Conservation (phyloP, 2,329 filamentous ascomycete genomes). For the Volutella citrinella region DNA sequence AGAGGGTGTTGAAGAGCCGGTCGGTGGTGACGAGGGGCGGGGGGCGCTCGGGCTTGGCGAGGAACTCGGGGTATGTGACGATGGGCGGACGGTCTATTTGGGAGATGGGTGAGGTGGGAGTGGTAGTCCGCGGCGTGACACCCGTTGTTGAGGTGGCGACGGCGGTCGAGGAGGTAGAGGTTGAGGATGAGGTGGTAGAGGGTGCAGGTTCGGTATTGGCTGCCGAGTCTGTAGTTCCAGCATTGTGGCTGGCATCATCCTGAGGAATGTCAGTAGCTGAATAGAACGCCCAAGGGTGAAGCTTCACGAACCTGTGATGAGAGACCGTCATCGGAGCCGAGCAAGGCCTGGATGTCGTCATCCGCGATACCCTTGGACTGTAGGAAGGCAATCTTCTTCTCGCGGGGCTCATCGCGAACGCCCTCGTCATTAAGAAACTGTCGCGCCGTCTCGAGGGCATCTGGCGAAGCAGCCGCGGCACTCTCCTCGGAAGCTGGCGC, state of each 20-base stretch:
- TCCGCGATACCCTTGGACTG: conserved; percentile 69
- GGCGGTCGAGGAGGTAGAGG: too few relatives aligned
- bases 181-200: conserved; percentile 8
- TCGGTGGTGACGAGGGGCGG: conserved; percentile 61
- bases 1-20: conserved; percentile 57
- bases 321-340: conserved; percentile 36
- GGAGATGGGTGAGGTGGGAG: conserved; percentile 16
- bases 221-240: too few relatives aligned
- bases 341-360: conserved; percentile 65
- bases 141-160: too few relatives aligned
- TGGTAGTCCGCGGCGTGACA: conserved; percentile 24
- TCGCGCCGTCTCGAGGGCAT: conserved; percentile 60
- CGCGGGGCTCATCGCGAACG: conserved; percentile 65
- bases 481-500: conserved; percentile 3
- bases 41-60: conserved; percentile 53
- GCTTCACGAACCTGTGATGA: conserved; percentile 15
- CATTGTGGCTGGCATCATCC: too few relatives aligned
- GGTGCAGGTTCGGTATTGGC: too few relatives aligned
- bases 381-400: conserved; percentile 75
- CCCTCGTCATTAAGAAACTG: conserved; percentile 73
- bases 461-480: conserved; percentile 10
- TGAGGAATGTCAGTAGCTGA: too few relatives aligned
- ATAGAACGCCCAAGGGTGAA: background rate
- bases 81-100: conserved; percentile 53
- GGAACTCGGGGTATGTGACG: conserved; percentile 69